Evolutionary conservation across 2,329 filamentous ascomycete genomes (phyloP).

Genomic region (Penicillium sp.): DNA sequence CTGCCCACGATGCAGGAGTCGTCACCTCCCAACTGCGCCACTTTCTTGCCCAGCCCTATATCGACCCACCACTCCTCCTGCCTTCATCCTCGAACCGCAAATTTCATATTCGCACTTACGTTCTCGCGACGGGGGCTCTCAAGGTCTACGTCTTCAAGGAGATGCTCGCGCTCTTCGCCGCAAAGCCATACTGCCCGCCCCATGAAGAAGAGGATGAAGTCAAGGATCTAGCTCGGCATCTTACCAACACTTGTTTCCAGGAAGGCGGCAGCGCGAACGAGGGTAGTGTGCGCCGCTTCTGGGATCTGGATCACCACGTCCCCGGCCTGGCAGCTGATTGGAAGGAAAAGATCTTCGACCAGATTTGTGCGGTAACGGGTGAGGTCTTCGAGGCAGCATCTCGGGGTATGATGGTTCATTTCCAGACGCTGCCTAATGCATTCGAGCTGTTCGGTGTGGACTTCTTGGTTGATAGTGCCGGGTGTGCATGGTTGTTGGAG

Average conservation of each 20-base stretch:
- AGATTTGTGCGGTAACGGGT: conserved; percentile 70
- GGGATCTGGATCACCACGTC: conserved; percentile 56
- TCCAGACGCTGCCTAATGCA: conserved; percentile 76
- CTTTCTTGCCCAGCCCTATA: conserved; percentile 94
- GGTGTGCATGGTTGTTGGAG: conserved; percentile 74
- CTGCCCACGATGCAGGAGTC: conserved; percentile 54
- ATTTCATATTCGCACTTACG: conserved; percentile 93
- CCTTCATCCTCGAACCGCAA: conserved; percentile 65
- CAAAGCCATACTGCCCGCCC: conserved; percentile 67
- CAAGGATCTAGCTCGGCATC: conserved; percentile 66
- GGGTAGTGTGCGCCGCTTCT: conserved; percentile 71
- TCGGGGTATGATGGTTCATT: conserved; percentile 79
- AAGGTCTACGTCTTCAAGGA: conserved; percentile 80
- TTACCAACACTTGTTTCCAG: conserved; percentile 96
- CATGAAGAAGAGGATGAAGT: conserved; percentile 41
- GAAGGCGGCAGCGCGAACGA: conserved; percentile 52
- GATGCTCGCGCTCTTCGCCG: conserved; percentile 93
- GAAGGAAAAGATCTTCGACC: conserved; percentile 64
- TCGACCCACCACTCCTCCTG: conserved; percentile 79
- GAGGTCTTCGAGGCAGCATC: conserved; percentile 86
- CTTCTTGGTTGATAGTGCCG: conserved; percentile 71
- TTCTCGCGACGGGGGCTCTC: conserved; percentile 74
- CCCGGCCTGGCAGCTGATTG: conserved; percentile 38
- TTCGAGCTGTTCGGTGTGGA: conserved; percentile 94
- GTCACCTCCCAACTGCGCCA: conserved; percentile 89